Percentiles rank a stretch among this genome's conserved stretches.
Evolutionary conservation across 2,329 filamentous ascomycete species (phyloP).

Genomic region (Biscogniauxia mediterranea): DNA sequence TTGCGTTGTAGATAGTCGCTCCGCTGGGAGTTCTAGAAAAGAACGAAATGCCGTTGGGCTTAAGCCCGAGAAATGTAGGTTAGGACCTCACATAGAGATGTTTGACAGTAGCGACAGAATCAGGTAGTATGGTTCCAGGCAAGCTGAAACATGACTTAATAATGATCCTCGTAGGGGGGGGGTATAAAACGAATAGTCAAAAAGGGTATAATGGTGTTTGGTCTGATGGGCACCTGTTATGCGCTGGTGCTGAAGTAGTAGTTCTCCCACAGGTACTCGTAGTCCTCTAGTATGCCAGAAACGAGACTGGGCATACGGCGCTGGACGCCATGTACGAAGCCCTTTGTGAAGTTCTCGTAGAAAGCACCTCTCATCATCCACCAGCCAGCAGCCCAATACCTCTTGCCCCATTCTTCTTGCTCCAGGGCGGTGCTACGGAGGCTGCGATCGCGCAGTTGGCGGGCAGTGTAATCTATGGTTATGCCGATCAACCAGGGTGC

Average conservation of each 20-base stretch:
- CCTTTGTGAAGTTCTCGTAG: conserved; percentile 87
- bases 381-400: conserved; percentile 90
- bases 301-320: conserved; percentile 78
- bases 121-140: background rate
- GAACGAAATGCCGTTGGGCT: background rate
- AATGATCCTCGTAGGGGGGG: background rate
- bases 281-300: conserved; percentile 86
- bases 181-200: background rate
- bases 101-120: background rate
- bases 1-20: background rate
- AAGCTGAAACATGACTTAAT: background rate
- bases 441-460: conserved; percentile 75
- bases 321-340: conserved; percentile 68
- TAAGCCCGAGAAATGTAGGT: background rate
- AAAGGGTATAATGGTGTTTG: background rate
- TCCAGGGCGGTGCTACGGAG: conserved; percentile 83
- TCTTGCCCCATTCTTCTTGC: conserved; percentile 81
- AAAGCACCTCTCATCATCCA: conserved; percentile 97
- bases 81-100: background rate
- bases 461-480: conserved; percentile 79
- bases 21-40: background rate
- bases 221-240: conserved; percentile 4
- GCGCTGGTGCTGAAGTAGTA: conserved; percentile 79
- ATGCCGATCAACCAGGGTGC: conserved; percentile 87
- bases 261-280: conserved; percentile 96